Conservation (phyloP, 73 alveolate species). For the Paramecium sonneborni region DNA sequence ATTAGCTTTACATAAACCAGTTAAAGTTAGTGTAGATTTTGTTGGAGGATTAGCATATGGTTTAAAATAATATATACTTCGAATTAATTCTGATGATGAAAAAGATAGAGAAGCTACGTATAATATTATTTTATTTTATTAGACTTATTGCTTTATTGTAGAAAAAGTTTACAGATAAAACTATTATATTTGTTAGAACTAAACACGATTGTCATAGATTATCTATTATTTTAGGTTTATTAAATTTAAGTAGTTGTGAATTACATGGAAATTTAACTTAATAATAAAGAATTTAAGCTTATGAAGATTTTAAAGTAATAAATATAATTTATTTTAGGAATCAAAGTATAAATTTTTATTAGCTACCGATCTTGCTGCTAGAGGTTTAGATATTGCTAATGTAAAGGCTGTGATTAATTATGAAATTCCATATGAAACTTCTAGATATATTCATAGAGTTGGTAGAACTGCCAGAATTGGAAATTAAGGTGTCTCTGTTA, state of each 20-base stretch:
- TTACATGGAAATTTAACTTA: constrained; percentile 92
- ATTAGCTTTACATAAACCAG: constrained; percentile 89
- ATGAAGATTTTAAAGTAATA: constrained; percentile 83
- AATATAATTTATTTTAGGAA: neutral
- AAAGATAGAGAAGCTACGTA: constrained; percentile 61
- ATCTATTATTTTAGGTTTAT: constrained; percentile 74
- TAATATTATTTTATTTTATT: neutral
- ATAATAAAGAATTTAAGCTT: constrained; percentile 83
- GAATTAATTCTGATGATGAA: constrained; percentile 44
- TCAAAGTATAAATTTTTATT: constrained; percentile 89
- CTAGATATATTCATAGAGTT: constrained; percentile 97
- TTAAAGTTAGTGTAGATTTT: constrained; percentile 78
- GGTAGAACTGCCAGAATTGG: constrained; percentile 99
- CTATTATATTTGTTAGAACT: constrained; percentile 94
- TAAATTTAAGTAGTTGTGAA: constrained; percentile 84
- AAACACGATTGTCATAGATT: constrained; percentile 92
- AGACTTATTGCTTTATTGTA: constrained; percentile 67
- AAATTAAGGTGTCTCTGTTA: constrained; percentile 87
- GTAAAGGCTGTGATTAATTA: constrained; percentile 95
- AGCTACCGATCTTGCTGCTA: constrained; percentile 99
- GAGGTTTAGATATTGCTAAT: constrained; percentile 97
- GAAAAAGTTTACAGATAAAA: constrained; percentile 74
- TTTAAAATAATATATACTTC: constrained; percentile 44
- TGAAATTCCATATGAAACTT: constrained; percentile 94
- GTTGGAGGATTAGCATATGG: constrained; percentile 57